Percentiles rank a stretch among this genome's conserved stretches.
Evolutionary conservation across 306 rosid genomes (phyloP).

Genomic region (Pyrus bretschneideri): DNA sequence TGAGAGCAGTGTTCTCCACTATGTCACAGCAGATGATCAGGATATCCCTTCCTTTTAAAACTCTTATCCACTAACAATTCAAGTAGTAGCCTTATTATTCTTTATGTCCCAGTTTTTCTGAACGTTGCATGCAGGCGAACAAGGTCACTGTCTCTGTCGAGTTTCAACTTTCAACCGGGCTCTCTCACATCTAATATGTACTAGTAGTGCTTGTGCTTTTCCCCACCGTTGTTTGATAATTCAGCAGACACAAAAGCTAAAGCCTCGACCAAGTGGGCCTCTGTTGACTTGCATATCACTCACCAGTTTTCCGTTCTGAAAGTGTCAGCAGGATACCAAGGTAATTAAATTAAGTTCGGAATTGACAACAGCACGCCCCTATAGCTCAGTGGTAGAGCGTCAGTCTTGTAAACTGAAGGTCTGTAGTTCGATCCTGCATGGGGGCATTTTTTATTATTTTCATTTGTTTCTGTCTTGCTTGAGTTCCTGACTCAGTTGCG

Average conservation of each 20-base stretch:
- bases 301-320: too few relatives aligned
- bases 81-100: background rate
- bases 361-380: background rate
- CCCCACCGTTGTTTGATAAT: too few relatives aligned
- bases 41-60: background rate
- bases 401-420: slow-evolving; percentile 48
- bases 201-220: background rate
- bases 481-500: background rate
- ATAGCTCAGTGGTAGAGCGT: slow-evolving; percentile 48
- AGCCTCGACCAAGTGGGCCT: too few relatives aligned
- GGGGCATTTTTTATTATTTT: slow-evolving; percentile 7
- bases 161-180: background rate
- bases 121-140: background rate
- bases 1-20: background rate
- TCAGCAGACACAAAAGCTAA: background rate
- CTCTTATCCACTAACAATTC: background rate
- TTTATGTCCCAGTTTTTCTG: background rate
- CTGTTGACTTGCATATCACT: too few relatives aligned
- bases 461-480: background rate
- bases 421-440: slow-evolving; percentile 44
- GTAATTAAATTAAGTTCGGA: too few relatives aligned
- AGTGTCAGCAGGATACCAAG: too few relatives aligned
- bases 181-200: background rate
- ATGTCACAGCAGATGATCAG: background rate
- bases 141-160: background rate